Base-by-base conservation (phyloP, 2,329 filamentous ascomycete genomes). In the Fusarium hostae region DNA sequence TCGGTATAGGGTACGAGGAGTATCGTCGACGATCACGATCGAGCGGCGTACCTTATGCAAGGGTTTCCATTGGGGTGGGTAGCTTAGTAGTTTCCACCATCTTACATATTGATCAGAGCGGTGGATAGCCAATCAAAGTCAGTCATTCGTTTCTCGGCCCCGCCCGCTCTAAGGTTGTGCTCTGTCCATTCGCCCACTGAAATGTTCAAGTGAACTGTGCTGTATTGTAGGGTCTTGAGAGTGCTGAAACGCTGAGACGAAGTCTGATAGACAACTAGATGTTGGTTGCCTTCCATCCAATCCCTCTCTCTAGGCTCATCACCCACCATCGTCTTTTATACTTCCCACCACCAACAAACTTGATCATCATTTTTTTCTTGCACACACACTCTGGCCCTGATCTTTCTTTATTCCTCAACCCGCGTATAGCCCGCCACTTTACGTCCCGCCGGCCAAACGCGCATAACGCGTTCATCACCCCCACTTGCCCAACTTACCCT, bases 51-150 rank as follows among this genome's bases (percentile, higher is more conserved):
- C 26, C 26, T 26, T 26, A 26, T 26, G 26, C 6, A 58, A 50
- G 51, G 32, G 35, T 44, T 39, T 24, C 20, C 15, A 24, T 34
- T 24, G 16, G 30, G 41, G 34, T 26, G 26, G 26, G 26, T 26
- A 26, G 26, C 26, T 26, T 26, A 26, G 26, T 18, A 32, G 44
- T 39, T 63, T 52, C 51, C 39, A 66, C 59, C 45, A 22, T 58
- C 61, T 70, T 67, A 59, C 26, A 26, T 18, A 60, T 60, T 61
- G 59, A 32, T 16, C 6, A 28, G 32, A 16, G 8, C 13, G 47
- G 39, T 28, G 39, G 44, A 35, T 37, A 15, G 30, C 78, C 74
- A 79, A 78, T 79, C 58, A 75, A 22, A 55, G 20, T 43, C 58
- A 56, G 43, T 58, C 34, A 68, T 73, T 68, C 73, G 75, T 75